phyloP scores from a whole-genome alignment of 768 basidiomycete species.

The Antrodiella citrinella region DNA sequence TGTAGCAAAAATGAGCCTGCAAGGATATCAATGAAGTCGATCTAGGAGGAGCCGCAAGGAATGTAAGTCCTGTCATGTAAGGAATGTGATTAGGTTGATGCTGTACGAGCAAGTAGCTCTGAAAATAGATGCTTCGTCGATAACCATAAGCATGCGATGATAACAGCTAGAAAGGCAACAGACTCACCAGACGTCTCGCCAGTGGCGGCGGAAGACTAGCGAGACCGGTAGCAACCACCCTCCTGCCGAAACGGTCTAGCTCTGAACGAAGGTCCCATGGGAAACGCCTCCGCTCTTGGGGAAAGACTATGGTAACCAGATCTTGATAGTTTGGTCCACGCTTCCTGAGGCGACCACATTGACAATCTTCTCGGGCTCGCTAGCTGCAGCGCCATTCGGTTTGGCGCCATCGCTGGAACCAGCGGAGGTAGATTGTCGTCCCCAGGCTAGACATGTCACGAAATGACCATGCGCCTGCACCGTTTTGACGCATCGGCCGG shows the following conservation, averaged over 20 bases:
- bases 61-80: too few relatives aligned
- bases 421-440: slow-evolving; percentile 39
- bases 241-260: background rate
- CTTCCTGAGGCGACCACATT: slow-evolving; percentile 66
- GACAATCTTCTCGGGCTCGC: slow-evolving; percentile 47
- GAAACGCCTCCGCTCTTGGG: background rate
- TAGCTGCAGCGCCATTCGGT: slow-evolving; percentile 21
- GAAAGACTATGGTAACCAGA: slow-evolving; percentile 46
- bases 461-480: slow-evolving; percentile 86
- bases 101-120: background rate
- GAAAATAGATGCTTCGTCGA: background rate
- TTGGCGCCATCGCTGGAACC: slow-evolving; percentile 29
- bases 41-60: background rate
- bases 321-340: slow-evolving; percentile 59
- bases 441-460: slow-evolving; percentile 78
- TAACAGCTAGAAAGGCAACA: background rate
- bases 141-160: background rate
- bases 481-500: slow-evolving; percentile 79
- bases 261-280: background rate
- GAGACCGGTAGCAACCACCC: background rate
- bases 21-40: background rate
- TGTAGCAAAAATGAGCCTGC: background rate
- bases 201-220: background rate
- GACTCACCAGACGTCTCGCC: background rate
- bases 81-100: too few relatives aligned